Conservation (phyloP, 345 rosid genomes). For the Zanthoxylum bungeanum region DNA sequence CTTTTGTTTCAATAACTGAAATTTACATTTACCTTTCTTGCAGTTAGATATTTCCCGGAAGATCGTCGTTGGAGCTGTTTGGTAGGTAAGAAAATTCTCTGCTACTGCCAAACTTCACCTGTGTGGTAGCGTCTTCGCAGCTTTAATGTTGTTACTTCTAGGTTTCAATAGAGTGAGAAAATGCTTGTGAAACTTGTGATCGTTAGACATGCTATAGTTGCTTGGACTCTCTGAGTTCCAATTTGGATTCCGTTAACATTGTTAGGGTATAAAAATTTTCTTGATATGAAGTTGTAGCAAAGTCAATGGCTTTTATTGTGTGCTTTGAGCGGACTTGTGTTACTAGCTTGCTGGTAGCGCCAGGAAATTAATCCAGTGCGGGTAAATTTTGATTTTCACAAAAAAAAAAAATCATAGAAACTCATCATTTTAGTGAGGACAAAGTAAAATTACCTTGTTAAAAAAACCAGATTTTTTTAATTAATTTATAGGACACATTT, state of each 20-base stretch:
- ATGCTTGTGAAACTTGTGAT: not conserved
- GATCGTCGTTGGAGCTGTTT: conserved; percentile 21
- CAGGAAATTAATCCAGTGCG: too few species aligned
- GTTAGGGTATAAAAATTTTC: not conserved
- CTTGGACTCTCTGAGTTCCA: too few species aligned
- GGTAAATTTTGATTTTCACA: too few species aligned
- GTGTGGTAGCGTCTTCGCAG: not conserved
- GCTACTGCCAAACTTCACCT: not conserved
- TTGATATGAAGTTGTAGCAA: not conserved
- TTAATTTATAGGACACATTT: too few species aligned
- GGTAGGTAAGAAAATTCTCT: conserved; percentile 20
- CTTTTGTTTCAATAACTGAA: not conserved
- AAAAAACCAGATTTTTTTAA: too few species aligned
- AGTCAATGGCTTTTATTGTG: not conserved
- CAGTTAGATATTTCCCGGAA: conserved; percentile 8
- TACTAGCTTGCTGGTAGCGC: not conserved
- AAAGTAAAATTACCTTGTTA: too few species aligned
- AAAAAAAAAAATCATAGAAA: too few species aligned
- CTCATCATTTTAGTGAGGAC: too few species aligned
- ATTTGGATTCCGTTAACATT: not conserved
- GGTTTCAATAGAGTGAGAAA: not conserved
- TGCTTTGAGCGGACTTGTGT: not conserved
- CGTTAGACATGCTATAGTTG: not conserved
- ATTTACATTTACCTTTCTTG: not conserved
- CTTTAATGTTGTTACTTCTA: not conserved